These are phyloP conservation scores for Lactarius evosmus DNA, from an alignment of 768 basidiomycete genomes.

Conservation along the genomic window DNA sequence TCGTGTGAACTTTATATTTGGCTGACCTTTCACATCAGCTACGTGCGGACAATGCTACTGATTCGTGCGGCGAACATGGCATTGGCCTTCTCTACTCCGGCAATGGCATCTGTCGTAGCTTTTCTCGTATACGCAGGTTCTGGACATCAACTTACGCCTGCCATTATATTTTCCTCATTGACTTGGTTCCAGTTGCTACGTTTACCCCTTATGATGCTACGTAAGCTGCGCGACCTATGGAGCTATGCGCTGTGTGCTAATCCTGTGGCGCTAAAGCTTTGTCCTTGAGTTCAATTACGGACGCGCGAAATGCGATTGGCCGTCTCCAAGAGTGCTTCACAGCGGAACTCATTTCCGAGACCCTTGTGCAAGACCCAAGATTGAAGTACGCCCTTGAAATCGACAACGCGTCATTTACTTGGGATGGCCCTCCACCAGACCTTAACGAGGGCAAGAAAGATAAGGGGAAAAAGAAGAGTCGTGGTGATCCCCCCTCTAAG, in stretches of 20 bases:
- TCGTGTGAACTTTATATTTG: neutral
- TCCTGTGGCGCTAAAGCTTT: conserved; percentile 44
- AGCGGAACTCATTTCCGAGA: conserved; percentile 70
- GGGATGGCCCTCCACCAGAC: conserved; percentile 78
- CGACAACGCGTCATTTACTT: conserved; percentile 71
- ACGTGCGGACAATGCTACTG: conserved; percentile 63
- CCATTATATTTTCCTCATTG: conserved; percentile 78
- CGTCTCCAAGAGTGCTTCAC: conserved; percentile 81
- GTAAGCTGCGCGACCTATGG: conserved; percentile 31
- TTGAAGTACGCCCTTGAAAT: conserved; percentile 66
- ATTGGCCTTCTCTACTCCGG: conserved; percentile 68
- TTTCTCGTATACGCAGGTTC: conserved; percentile 75
- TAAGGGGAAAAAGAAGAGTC: conserved; percentile 24
- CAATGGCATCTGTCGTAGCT: conserved; percentile 72
- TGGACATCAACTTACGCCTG: conserved; percentile 65
- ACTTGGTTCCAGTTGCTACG: conserved; percentile 82
- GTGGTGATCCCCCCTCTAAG: conserved; percentile 11
- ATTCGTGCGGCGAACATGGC: conserved; percentile 66
- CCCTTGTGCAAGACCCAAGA: conserved; percentile 49
- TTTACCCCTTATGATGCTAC: conserved; percentile 73
- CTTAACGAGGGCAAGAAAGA: conserved; percentile 34
- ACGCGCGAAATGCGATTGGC: conserved; percentile 75
- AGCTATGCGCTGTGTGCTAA: neutral
- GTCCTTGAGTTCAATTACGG: conserved; percentile 74
- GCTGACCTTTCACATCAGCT: conserved; percentile 36